Conservation (phyloP, 768 basidiomycete genomes). For the Tylopilus plumbeoviolaceoides region DNA sequence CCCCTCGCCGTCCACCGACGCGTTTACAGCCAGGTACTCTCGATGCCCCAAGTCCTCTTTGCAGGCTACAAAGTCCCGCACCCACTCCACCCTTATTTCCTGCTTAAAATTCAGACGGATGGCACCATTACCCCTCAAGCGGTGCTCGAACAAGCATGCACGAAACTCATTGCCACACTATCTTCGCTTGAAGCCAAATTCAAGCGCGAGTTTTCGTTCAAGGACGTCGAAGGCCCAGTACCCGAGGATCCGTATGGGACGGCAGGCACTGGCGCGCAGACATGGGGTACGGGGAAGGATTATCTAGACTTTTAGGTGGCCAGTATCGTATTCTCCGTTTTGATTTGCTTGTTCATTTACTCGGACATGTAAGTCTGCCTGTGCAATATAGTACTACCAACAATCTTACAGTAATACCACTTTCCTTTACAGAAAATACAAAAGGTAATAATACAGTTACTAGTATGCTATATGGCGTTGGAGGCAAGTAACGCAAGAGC, state of each 20-base stretch:
- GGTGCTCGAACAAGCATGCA: conserved; percentile 80
- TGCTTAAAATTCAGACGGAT: conserved; percentile 95
- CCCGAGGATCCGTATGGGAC: conserved; percentile 51
- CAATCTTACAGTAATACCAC: not conserved
- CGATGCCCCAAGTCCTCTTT: conserved; percentile 85
- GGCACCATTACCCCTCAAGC: conserved; percentile 77
- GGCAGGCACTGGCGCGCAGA: conserved; percentile 35
- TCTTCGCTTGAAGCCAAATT: conserved; percentile 70
- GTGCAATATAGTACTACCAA: not conserved
- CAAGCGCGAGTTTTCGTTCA: conserved; percentile 78
- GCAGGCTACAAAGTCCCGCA: conserved; percentile 99
- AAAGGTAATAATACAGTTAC: not conserved
- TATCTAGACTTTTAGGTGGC: conserved; percentile 49
- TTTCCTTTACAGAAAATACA: not conserved
- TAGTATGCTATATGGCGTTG: too few relatives aligned
- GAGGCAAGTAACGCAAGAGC: not conserved
- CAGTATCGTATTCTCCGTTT: not conserved
- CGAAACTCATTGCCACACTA: conserved; percentile 70
- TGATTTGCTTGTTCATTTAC: not conserved
- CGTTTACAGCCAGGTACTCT: conserved; percentile 73
- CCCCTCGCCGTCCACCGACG: conserved; percentile 4
- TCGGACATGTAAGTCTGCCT: not conserved
- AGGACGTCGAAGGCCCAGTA: conserved; percentile 55
- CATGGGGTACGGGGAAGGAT: conserved; percentile 48
- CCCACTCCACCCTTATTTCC: conserved; percentile 90